phyloP scores from a whole-genome alignment of 305 asterid species.

The Andrographis paniculata region DNA sequence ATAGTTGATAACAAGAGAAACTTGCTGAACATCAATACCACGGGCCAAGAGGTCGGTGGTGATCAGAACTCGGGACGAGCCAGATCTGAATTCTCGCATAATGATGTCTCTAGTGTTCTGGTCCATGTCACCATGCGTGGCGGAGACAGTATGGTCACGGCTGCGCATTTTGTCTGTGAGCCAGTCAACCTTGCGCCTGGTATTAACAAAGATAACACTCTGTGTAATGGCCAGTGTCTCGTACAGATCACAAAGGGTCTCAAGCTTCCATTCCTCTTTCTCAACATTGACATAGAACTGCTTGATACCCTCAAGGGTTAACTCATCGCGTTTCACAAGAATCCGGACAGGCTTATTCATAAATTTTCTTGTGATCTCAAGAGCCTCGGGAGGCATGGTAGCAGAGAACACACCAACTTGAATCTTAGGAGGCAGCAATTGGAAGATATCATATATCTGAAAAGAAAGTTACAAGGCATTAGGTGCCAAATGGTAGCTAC shows the following conservation, averaged over 20 bases:
- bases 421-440: slow-evolving; percentile 79
- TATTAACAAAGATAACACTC: slow-evolving; percentile 88
- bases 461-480: slow-evolving; percentile 4
- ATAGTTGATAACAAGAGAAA: slow-evolving; percentile 80
- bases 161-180: slow-evolving; percentile 79
- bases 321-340: slow-evolving; percentile 85
- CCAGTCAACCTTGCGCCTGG: slow-evolving; percentile 95
- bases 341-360: slow-evolving; percentile 91
- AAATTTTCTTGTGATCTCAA: slow-evolving; percentile 79
- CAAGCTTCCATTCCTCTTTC: too few relatives aligned
- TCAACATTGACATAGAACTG: too few relatives aligned
- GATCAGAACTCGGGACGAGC: slow-evolving; percentile 83
- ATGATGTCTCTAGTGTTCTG: slow-evolving; percentile 85
- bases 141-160: slow-evolving; percentile 82
- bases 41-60: slow-evolving; percentile 90
- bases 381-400: slow-evolving; percentile 95
- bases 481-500: slow-evolving; percentile 2
- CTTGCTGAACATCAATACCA: slow-evolving; percentile 92
- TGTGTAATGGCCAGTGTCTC: slow-evolving; percentile 83
- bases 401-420: slow-evolving; percentile 95
- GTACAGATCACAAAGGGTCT: too few relatives aligned
- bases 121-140: slow-evolving; percentile 95
- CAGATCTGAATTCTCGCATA: slow-evolving; percentile 88
- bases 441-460: slow-evolving; percentile 87
- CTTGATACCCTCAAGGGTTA: slow-evolving; percentile 88